Base-by-base conservation (phyloP, 163 green algal species). In the Chloromonas sp. region DNA sequence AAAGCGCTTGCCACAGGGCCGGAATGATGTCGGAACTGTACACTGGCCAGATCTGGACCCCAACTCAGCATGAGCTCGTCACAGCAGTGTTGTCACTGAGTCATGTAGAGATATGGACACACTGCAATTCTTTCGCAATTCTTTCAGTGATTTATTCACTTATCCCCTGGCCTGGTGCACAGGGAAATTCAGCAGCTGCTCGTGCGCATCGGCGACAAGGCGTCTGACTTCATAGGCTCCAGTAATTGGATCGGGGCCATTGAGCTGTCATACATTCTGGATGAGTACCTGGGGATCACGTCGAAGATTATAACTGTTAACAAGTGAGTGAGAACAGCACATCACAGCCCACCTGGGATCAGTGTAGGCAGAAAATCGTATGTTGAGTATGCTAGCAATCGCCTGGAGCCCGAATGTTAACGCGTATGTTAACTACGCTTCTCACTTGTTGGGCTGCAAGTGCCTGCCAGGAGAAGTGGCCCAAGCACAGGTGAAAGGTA, bases 191-290 rank as follows among this genome's bases (percentile, higher is more conserved):
- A 97, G 86, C 58, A 92, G 85, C 85, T 89, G n/a, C 90, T 97
- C 58, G 94, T 95, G 62, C 82, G 89, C 2, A 74, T 97, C 0
- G 96, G 94, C 8, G 96, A 98, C 91, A 98, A 98, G 89, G 84
- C 90, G 2, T 3, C 87, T 2, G 88, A 79, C 0, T 98, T 98
- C 85, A 84, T 98, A 58, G 95, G 94, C 59, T 95, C 89, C 61
- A 91, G 76, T 79, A 90, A 98, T 78, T 99, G 97, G 97, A 98
- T 99, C 13, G 97, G 97, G n/a, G 95, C 96, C 1, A 96, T 99
- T 13, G 97, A 99, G 91, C 90, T 99, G 58, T 89, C 90, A 14
- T 98, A 94, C 86, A 89, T 99, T 1, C 92, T 99, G 82, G 94
- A 99, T 83, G 85, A 92, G 8, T 92, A 95, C 74, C 87, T 98